Base-by-base conservation (phyloP, 1,139 yeast species). In the Magnusiomyces paraingens region DNA sequence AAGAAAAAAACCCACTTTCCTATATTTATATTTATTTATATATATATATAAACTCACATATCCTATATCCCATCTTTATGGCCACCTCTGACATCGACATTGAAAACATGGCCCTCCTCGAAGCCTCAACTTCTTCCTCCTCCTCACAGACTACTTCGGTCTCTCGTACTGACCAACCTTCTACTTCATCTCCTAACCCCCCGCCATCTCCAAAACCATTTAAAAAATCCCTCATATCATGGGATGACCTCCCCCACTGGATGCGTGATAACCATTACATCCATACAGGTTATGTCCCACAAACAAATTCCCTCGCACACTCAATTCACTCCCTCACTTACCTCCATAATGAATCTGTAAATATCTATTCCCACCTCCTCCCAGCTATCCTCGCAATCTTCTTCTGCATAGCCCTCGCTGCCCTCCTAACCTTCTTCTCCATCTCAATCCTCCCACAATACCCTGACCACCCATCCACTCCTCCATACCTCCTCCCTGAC, bases 241-340 rank as follows among this genome's bases (percentile, higher is more conserved):
- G 72, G 70, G 72, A 78, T 55, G 81, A 82, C 50, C 68, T 90
- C 5, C 91, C 89, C 8, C 80, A 76, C 6, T 90, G 97, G 97
- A 96, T 87, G 65, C 77, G 79, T 62, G 97, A 91, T 65, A 91
- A 91, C 65, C 90, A 86, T 62, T 87, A 70, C 66, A 89, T 90
- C 46, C 68, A 74, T 35, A 71, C 81, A 0, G 95, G 95, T 1
- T 90, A 90, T 64, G 88, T 90, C n/a, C 75, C 73, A 47, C 87
- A 82, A 55, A 84, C 95, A 0, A 67, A 71, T 48, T 83, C 87
- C 52, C 76, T 73, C 54, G 59, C 56, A 39, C 72, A 70, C 47
- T 82, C 89, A 58, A 60, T 83, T 10, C 63, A 71, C 26, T 82
- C 93, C 3, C 70, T 90, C 44, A 67, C 78, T 18, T 86, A 83